phyloP scores from a whole-genome alignment of 495 filamentous ascomycete genomes.

The Parathielavia appendiculata region DNA sequence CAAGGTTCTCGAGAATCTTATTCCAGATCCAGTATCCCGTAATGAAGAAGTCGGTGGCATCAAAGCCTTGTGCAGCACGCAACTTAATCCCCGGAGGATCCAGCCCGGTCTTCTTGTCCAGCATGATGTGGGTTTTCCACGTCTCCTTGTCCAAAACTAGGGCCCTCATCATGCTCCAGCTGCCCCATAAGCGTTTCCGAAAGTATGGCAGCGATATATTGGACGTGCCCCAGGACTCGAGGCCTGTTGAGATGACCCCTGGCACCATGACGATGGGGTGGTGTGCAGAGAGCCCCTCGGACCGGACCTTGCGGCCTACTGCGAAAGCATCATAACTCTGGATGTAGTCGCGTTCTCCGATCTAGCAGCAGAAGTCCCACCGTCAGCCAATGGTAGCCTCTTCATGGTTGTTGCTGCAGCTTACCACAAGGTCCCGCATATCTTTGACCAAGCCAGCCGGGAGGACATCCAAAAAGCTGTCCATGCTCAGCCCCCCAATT shows the following conservation, averaged over 20 bases:
- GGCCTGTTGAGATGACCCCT: conserved; percentile 92
- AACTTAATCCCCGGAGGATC: conserved; percentile 92
- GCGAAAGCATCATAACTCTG: conserved; percentile 85
- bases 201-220: conserved; percentile 81
- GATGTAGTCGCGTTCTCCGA: conserved; percentile 79
- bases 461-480: conserved; percentile 73
- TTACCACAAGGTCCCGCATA: conserved; percentile 74
- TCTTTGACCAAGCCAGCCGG: conserved; percentile 77
- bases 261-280: conserved; percentile 96
- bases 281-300: conserved; percentile 75
- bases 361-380: conserved; percentile 39
- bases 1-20: conserved; percentile 94
- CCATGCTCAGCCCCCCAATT: conserved; percentile 76
- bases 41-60: conserved; percentile 95
- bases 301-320: conserved; percentile 72
- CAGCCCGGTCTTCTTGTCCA: conserved; percentile 84
- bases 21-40: conserved; percentile 97
- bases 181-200: conserved; percentile 88
- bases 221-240: conserved; percentile 93
- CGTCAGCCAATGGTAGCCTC: background rate
- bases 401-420: conserved; percentile 1
- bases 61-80: conserved; percentile 92
- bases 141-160: conserved; percentile 85
- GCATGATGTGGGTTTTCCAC: conserved; percentile 96
- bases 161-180: conserved; percentile 96